Evolutionary conservation across 352 stramenopile genomes (phyloP).

Genomic region (Globisporangium irregulare): DNA sequence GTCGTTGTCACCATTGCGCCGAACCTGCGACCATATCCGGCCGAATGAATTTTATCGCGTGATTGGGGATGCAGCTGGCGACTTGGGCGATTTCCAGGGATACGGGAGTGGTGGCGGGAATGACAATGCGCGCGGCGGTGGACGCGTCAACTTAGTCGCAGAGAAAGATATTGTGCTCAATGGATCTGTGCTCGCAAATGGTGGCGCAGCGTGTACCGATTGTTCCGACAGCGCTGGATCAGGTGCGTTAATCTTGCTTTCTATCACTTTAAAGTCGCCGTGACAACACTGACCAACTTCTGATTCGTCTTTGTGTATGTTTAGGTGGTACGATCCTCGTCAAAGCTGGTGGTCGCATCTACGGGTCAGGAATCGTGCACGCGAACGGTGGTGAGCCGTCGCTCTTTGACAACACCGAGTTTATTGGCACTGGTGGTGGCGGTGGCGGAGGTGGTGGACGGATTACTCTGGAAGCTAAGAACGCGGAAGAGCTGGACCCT

Average conservation of each 20-base stretch:
- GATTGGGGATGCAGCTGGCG: constrained; percentile 58
- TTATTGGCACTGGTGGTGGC: constrained; percentile 30
- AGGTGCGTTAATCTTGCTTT: constrained; percentile 22
- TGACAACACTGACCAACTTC: background rate
- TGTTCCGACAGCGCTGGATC: constrained; percentile 63
- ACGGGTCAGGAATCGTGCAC: constrained; percentile 40
- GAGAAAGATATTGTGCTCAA: constrained; percentile 46
- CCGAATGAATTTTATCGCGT: constrained; percentile 59
- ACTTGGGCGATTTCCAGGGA: constrained; percentile 64
- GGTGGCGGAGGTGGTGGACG: constrained; percentile 58
- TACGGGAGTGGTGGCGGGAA: constrained; percentile 80
- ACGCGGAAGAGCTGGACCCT: constrained; percentile 36
- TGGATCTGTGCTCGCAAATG: constrained; percentile 63
- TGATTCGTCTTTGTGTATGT: background rate
- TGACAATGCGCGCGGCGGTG: constrained; percentile 57
- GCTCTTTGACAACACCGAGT: constrained; percentile 27
- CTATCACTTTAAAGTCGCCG: background rate
- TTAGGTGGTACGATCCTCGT: constrained; percentile 52
- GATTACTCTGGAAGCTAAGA: constrained; percentile 47
- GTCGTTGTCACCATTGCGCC: constrained; percentile 35
- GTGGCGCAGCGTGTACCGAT: constrained; percentile 42
- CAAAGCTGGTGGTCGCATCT: constrained; percentile 31
- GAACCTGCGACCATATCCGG: constrained; percentile 49
- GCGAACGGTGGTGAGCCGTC: constrained; percentile 54
- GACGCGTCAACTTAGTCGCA: constrained; percentile 48